Base-by-base conservation (phyloP, 306 rosid species). In the Vigna unguiculata region DNA sequence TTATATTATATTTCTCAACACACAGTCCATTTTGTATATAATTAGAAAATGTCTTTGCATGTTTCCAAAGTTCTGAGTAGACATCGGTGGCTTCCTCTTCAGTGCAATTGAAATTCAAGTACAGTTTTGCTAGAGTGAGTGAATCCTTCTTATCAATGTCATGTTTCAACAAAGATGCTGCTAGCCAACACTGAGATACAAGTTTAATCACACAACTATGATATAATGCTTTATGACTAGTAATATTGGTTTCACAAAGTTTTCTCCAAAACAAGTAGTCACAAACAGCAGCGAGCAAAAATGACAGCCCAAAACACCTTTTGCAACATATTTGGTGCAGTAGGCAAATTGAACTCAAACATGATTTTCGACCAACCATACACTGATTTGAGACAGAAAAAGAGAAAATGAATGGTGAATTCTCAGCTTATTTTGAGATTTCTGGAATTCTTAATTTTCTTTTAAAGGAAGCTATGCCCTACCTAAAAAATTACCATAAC, bases 141-240 rank as follows among this genome's bases (percentile, higher is more conserved):
- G 97, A 92, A 75, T 73, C 79, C 74, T 81, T 84, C 79, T 63
- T 84, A 78, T 83, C 86, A 65, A 92, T 66, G 76, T 86, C 82
- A 83, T 84, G 80, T n/a, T 84, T 78, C 77, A 72, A 68, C 71
- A 87, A 34, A 68, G 90, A 85, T 62, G 90, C 93, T 59, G 84
- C 92, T 69, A 88, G 78, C 96, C 97, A 92, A 82, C 96, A 90
- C 97, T 92, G 88, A 76, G 25, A 80, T 43, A 55, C 17, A 48
- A 48, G 51, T 57, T 76, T 57, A 32, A 76, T 80, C 47, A 71
- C 22, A 63, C 65, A 78, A 78, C 75, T 76, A 69, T 55, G 60
- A 49, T 13, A 75, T 24, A 69, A 58, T 67, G 55, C 47, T 43
- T 45, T 47, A 28, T 28, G 11, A 36, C 41, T 34, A 25, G 34